Evolutionary conservation across 2,329 filamentous ascomycete genomes (phyloP), one percentile per base, ranked within the genome.

Genomic region (Aspergillus bombycis): DNA sequence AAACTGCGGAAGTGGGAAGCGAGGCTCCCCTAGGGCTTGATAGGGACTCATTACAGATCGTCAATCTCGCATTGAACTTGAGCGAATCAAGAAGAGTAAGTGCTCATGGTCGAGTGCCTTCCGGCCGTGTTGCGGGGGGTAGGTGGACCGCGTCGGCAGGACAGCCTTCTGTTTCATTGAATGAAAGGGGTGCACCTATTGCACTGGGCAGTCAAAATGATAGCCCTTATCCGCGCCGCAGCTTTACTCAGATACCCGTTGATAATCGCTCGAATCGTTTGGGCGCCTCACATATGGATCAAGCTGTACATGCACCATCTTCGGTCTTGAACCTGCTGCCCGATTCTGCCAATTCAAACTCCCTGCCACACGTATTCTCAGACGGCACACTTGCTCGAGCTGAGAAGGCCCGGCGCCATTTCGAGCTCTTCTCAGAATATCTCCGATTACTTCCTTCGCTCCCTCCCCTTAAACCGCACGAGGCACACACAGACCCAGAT

Each of bases 361-460:
- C 72, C 8, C 74, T 81, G 41, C 74, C 78, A 8, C 79, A 81
- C 56, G 77, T 82, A 36, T 90, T 95, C 69, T 94, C 94, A 0
- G 83, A 88, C 32, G 93, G 91, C 21, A 98, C 95, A 0, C 80
- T 96, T 48, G 88, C 90, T 19, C 87, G 95, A 61, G 92, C 91
- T 21, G 91, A 94, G 71, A 96, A 92, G 77, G 93, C 94, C 5
- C 93, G 91, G 69, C 88, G 89, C 43, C 89, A 94, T 68, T 87
- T 99, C 61, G 94, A 97, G 76, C 85, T 98, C 26, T 91, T 92
- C 75, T 86, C 89, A 8, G 91, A 97, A 74, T 95, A 97, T 78
- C 83, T 94, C 65, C 87, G 92, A 3, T 79, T 98, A 11, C 82
- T 98, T n/a, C 86, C 91, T 36, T 84, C 89, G 65, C 81, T 98